Base-by-base conservation (phyloP, 2,329 filamentous ascomycete genomes). In the Dactylellina drechsleri region DNA sequence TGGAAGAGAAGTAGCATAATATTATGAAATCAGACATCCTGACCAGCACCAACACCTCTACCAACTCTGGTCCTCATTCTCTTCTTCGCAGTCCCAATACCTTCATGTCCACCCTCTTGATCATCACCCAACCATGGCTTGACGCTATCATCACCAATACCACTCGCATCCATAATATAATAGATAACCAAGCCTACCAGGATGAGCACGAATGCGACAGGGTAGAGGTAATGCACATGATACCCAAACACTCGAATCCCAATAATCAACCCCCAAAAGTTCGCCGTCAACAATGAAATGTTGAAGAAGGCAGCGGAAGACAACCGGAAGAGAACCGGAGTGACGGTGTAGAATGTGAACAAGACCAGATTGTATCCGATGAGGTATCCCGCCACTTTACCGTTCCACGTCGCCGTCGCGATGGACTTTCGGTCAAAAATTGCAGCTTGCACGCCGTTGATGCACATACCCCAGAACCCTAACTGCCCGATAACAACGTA, bases 231-330 rank as follows among this genome's bases (percentile, higher is more conserved):
- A 83, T 97, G 91, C 70, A 99, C 88, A 47, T 83, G 83, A 79
- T 91, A 87, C 52, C 90, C 88, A 80, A 99, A 96, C 57, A 98
- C 91, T 81, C 90, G 87, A 78, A 96, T 88, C 58, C 95, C 95
- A 79, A 99, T 94, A 78, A 96, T 91, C 76, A 96, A 91, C 77
- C 93, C 93, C 95, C 95, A 99, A 84, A 98, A 98, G 83, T 96
- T 97, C 79, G 90, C 92, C 1, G 95, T 98, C 74, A 99, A 85
- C 77, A 99, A 85, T 6, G 91, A 94, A 80, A 98, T 96, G 83
- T 99, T 96, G 85, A 97, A 96, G 83, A 99, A 97, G 18, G 93
- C 94, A 1, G 95, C 95, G 15, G 88, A 91, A 28, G 91, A 91
- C 84, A 98, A 91, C 77, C 95, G 92, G 83, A 98, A 90, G 77